Conservation (phyloP, 2,329 filamentous ascomycete genomes). For the Scedosporium aurantiacum region DNA sequence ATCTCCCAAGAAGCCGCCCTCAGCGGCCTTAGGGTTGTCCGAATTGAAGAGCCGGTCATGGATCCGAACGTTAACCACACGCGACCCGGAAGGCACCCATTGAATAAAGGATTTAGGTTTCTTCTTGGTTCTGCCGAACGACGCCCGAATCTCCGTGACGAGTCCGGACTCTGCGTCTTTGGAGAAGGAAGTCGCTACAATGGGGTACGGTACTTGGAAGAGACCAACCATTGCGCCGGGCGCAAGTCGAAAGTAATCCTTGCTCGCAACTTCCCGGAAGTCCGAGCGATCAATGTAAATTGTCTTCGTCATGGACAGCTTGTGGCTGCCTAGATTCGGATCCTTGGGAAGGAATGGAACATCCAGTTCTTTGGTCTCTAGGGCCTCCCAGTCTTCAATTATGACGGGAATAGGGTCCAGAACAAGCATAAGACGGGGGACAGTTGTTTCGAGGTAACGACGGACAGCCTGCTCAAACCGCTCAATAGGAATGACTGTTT, state of each 20-base stretch:
- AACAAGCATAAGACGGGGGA: constrained; percentile 81
- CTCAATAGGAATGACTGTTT: constrained; percentile 65
- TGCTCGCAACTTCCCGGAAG: constrained; percentile 64
- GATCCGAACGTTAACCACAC: constrained; percentile 63
- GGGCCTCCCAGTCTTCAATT: constrained; percentile 66
- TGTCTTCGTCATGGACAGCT: constrained; percentile 56
- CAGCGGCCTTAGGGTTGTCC: constrained; percentile 65
- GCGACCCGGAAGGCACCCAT: constrained; percentile 65
- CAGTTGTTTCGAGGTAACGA: constrained; percentile 75
- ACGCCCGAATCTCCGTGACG: constrained; percentile 52
- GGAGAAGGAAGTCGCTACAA: constrained; percentile 58
- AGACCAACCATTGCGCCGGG: constrained; percentile 69
- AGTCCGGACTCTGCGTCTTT: constrained; percentile 54
- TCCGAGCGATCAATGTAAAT: constrained; percentile 79
- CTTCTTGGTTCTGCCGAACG: constrained; percentile 52
- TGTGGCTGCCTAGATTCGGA: constrained; percentile 51
- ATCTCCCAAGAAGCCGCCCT: constrained; percentile 75
- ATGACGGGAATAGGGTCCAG: constrained; percentile 74
- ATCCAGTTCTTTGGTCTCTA: constrained; percentile 50
- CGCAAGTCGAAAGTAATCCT: constrained; percentile 70
- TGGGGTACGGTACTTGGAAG: constrained; percentile 58
- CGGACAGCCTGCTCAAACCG: constrained; percentile 82
- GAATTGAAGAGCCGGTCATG: constrained; percentile 80
- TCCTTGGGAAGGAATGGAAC: constrained; percentile 79
- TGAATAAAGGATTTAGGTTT: constrained; percentile 78